Evolutionary conservation across 345 rosid genomes (phyloP).

Genomic region (Eucalyptus caleyi): DNA sequence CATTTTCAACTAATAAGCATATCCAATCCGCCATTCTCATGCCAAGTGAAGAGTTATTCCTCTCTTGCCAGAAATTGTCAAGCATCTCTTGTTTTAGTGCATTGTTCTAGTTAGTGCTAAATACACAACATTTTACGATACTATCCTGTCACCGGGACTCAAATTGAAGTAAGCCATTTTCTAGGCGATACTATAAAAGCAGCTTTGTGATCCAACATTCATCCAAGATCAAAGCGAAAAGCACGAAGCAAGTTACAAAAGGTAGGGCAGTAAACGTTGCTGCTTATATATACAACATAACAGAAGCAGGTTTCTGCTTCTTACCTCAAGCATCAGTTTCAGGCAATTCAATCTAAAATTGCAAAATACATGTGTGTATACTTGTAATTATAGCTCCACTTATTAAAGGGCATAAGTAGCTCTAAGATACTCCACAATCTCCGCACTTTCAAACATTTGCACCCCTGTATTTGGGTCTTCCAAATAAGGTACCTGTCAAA

Average conservation of each 20-base stretch:
- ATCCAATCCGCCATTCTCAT: background rate
- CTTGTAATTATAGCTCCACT: background rate
- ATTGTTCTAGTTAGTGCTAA: background rate
- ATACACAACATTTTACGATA: background rate
- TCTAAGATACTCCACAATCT: slow-evolving; percentile 64
- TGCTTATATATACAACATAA: background rate
- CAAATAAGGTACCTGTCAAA: slow-evolving; percentile 64
- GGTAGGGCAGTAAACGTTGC: background rate
- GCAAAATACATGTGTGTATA: background rate
- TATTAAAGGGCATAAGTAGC: slow-evolving; percentile 59
- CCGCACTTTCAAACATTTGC: slow-evolving; percentile 90
- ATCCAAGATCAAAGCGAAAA: background rate
- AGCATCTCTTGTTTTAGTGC: background rate
- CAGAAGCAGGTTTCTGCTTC: background rate
- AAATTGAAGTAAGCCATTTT: background rate
- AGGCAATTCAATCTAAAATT: background rate
- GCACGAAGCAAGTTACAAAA: background rate
- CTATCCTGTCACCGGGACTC: background rate
- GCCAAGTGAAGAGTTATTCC: background rate
- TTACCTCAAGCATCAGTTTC: background rate
- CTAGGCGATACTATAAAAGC: background rate
- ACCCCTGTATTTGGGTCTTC: slow-evolving; percentile 95
- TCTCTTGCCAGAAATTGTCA: background rate
- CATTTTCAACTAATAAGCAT: background rate
- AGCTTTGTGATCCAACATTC: background rate